These are phyloP conservation scores for Penicillium sp. DNA, from an alignment of 2,329 filamentous ascomycete species.

Conservation along the genomic window DNA sequence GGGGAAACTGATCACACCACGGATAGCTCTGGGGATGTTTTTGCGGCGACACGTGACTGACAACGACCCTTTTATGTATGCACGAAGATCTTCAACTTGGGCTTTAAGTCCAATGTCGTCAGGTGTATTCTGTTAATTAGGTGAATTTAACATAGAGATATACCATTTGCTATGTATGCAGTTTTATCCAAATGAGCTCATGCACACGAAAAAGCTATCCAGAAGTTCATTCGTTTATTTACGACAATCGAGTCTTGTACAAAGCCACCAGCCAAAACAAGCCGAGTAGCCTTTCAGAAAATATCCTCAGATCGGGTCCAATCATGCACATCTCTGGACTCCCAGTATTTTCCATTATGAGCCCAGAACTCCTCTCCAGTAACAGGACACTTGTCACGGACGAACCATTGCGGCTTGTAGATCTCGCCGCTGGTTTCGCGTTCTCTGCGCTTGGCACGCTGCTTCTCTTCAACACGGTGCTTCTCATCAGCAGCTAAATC, in stretches of 20 bases:
- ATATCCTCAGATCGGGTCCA: constrained; percentile 70
- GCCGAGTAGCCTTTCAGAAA: constrained; percentile 40
- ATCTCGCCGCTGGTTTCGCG: constrained; percentile 72
- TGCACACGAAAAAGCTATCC: neutral
- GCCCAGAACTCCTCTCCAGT: constrained; percentile 88
- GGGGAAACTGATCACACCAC: constrained; percentile 4
- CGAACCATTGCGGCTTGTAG: constrained; percentile 79
- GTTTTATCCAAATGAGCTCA: neutral
- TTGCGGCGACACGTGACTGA: constrained; percentile 15
- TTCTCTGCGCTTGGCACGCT: constrained; percentile 63
- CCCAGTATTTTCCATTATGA: constrained; percentile 85
- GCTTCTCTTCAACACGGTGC: constrained; percentile 84
- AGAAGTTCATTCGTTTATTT: constrained; percentile 10
- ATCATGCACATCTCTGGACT: constrained; percentile 51
- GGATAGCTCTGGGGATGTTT: constrained; percentile 6
- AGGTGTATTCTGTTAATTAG: neutral
- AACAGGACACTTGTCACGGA: constrained; percentile 59
- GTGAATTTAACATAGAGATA: neutral
- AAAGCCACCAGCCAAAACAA: constrained; percentile 3
- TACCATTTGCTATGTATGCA: neutral
- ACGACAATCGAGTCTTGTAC: constrained; percentile 12
- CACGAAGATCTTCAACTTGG: neutral
- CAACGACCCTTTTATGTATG: neutral
- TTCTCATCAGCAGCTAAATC: constrained; percentile 89
- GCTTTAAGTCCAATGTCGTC: neutral